Conservation (phyloP, 148 eudicot genomes). For the Nyssa sinensis region DNA sequence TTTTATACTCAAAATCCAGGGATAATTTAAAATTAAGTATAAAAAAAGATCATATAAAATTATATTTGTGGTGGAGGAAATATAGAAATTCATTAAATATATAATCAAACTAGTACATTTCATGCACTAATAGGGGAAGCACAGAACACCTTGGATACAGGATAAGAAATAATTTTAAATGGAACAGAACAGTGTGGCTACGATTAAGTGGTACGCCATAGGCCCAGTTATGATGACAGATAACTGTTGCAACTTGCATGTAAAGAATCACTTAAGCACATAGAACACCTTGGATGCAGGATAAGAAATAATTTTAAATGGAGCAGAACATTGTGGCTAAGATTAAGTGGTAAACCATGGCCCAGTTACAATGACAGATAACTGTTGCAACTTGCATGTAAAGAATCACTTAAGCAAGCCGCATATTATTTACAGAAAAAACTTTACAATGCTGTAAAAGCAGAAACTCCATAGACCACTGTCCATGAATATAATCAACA, state of each 20-base stretch:
- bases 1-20: no score
- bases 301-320: no score
- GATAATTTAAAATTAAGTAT: no score
- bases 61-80: no score
- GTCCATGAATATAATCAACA: not conserved
- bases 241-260: not conserved
- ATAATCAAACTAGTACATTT: no score
- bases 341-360: not conserved
- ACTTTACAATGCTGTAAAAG: not conserved
- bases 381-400: not conserved
- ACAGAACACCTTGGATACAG: no score
- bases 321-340: not conserved
- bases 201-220: not conserved
- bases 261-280: not conserved
- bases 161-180: no score
- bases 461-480: not conserved
- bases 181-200: not conserved
- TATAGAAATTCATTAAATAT: no score
- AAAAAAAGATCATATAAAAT: no score
- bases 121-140: no score
- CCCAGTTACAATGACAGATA: not conserved
- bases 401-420: not conserved
- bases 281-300: no score
- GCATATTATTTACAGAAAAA: not conserved
- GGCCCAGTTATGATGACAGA: not conserved